Conservation (phyloP, 805 yeast species). For the Ascoidea asiatica region DNA sequence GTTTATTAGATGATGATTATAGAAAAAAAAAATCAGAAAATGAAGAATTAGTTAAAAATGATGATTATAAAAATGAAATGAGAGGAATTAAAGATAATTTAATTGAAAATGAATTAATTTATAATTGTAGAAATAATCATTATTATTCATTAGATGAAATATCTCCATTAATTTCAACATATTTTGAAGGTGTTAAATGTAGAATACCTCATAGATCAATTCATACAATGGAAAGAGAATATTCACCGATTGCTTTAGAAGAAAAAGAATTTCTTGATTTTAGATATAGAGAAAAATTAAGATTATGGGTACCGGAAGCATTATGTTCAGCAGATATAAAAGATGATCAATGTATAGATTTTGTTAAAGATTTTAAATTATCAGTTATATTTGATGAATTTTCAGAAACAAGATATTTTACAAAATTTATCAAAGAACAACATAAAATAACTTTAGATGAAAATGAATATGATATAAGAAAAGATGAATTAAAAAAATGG, state of each 20-base stretch:
- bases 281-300: slow-evolving; percentile 4
- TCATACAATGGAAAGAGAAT: slow-evolving; percentile 33
- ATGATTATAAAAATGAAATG: slow-evolving; percentile 15
- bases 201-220: slow-evolving; percentile 37
- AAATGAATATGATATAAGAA: too few relatives aligned
- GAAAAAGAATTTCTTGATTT: slow-evolving; percentile 4
- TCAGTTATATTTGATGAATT: too few relatives aligned
- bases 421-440: too few relatives aligned
- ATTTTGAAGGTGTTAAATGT: slow-evolving; percentile 47
- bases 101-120: slow-evolving; percentile 19
- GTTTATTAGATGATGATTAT: too few relatives aligned
- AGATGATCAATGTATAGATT: slow-evolving; percentile 2
- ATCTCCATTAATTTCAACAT: slow-evolving; percentile 35
- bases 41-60: not conserved
- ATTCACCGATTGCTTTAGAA: slow-evolving; percentile 13
- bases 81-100: too few relatives aligned
- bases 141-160: slow-evolving; percentile 32
- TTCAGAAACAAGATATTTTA: too few relatives aligned
- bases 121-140: slow-evolving; percentile 51
- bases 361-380: too few relatives aligned
- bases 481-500: too few relatives aligned
- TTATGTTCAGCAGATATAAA: slow-evolving; percentile 1
- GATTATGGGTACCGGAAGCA: slow-evolving; percentile 7
- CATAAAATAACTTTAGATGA: too few relatives aligned
- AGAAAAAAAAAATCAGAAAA: too few relatives aligned